Evolutionary conservation across 2,329 filamentous ascomycete species (phyloP).

Genomic region (Didymella glomerata): DNA sequence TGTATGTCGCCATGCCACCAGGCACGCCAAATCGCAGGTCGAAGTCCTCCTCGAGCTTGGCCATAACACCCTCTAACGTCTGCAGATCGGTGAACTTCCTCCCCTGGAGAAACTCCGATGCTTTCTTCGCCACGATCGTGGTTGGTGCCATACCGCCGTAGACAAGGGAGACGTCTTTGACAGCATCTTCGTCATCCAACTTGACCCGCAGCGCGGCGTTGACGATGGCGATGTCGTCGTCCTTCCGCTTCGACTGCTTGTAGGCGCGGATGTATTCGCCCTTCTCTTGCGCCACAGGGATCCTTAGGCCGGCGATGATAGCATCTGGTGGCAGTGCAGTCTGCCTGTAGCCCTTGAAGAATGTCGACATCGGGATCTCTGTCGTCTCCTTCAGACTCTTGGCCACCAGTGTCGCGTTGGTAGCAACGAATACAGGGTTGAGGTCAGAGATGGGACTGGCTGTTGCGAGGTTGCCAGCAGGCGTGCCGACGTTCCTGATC

Average conservation of each 20-base stretch:
- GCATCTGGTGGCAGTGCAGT: conserved; percentile 84
- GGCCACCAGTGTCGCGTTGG: conserved; percentile 81
- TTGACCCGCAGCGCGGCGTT: conserved; percentile 83
- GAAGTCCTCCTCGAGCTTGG: conserved; percentile 87
- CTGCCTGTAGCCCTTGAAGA: conserved; percentile 89
- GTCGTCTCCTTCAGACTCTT: conserved; percentile 76
- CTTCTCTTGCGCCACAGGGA: conserved; percentile 76
- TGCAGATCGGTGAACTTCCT: conserved; percentile 81
- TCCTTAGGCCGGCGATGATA: conserved; percentile 85
- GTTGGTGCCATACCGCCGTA: conserved; percentile 96
- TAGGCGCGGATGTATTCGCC: conserved; percentile 89
- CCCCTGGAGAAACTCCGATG: conserved; percentile 76
- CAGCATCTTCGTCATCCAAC: conserved; percentile 72
- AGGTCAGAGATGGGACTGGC: conserved; percentile 96
- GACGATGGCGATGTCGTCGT: conserved; percentile 98
- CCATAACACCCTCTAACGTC: conserved; percentile 90
- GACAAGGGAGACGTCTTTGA: conserved; percentile 79
- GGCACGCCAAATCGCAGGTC: conserved; percentile 89
- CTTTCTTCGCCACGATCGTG: conserved; percentile 84
- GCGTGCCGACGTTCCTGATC: conserved; percentile 96
- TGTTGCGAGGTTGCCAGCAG: conserved; percentile 91
- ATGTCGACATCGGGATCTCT: conserved; percentile 89
- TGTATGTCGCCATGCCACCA: conserved; percentile 96
- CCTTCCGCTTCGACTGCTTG: conserved; percentile 96
- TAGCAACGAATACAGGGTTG: conserved; percentile 91